phyloP scores from a whole-genome alignment of 345 rosid genomes.

The Acer saccharum region DNA sequence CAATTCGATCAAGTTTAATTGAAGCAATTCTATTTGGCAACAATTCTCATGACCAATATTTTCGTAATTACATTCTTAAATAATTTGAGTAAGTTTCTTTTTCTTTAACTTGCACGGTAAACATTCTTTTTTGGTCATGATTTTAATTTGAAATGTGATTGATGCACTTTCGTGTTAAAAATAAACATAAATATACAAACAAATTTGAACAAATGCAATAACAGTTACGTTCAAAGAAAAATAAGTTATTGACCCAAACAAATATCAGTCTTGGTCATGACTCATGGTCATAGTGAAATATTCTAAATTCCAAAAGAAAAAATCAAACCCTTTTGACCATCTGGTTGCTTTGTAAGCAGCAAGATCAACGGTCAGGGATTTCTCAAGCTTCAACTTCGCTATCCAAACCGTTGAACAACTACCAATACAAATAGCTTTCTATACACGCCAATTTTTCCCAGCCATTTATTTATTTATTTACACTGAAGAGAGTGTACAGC shows the following conservation, averaged over 20 bases:
- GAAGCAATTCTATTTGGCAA: not conserved
- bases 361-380: slow-evolving; percentile 41
- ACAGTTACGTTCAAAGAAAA: too few species aligned
- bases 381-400: not conserved
- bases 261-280: not conserved
- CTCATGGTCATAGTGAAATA: not conserved
- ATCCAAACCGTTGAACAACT: slow-evolving; percentile 10
- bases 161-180: not conserved
- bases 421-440: slow-evolving; percentile 5
- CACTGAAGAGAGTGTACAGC: not conserved
- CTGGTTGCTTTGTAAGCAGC: slow-evolving; percentile 17
- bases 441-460: not conserved
- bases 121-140: not conserved
- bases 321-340: slow-evolving; percentile 7
- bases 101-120: not conserved
- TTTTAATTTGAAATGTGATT: not conserved
- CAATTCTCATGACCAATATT: not conserved
- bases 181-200: not conserved
- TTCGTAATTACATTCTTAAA: not conserved
- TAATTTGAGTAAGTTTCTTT: not conserved
- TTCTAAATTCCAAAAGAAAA: not conserved
- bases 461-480: too few species aligned
- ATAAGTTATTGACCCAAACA: not conserved
- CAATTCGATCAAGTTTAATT: not conserved
- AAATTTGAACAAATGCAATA: not conserved